Percentiles rank a stretch among this genome's conserved stretches.
These are phyloP conservation scores for Ogataea paradorogensis DNA, from an alignment of 805 yeast species.

Conservation along the genomic window DNA sequence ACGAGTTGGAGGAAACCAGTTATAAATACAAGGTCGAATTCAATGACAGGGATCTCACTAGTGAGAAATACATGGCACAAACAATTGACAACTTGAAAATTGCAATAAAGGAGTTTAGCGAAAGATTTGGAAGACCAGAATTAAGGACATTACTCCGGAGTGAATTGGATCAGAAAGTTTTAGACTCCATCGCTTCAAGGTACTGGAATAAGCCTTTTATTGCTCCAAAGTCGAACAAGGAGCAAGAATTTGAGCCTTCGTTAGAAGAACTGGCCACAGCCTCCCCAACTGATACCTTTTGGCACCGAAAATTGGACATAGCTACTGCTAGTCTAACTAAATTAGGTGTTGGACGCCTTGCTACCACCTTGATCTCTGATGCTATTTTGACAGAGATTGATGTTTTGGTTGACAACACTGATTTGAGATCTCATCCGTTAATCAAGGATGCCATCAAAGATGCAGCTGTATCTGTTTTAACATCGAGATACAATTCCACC, in stretches of 20 bases:
- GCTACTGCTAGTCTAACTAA: constrained; percentile 84
- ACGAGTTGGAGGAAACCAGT: constrained; percentile 88
- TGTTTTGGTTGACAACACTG: constrained; percentile 68
- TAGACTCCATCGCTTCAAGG: constrained; percentile 82
- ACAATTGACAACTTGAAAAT: constrained; percentile 84
- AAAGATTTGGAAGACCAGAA: constrained; percentile 78
- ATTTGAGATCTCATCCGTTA: constrained; percentile 80
- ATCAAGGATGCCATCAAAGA: constrained; percentile 78
- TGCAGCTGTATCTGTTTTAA: constrained; percentile 78
- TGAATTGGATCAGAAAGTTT: constrained; percentile 83
- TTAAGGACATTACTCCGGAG: constrained; percentile 73
- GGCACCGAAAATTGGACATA: constrained; percentile 85
- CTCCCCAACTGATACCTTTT: constrained; percentile 66
- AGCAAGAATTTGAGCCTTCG: constrained; percentile 38
- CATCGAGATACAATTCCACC: constrained; percentile 78
- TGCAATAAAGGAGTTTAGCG: constrained; percentile 82
- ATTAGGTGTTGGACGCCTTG: constrained; percentile 87
- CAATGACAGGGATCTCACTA: constrained; percentile 90
- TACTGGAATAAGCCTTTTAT: constrained; percentile 81
- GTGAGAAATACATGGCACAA: constrained; percentile 90
- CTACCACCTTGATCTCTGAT: constrained; percentile 79
- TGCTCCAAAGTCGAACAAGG: constrained; percentile 13
- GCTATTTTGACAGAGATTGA: constrained; percentile 76
- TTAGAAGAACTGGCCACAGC: constrained; percentile 55
- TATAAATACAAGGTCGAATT: constrained; percentile 95